Evolutionary conservation across 805 yeast genomes (phyloP).

Genomic region (Metschnikowia borealis): DNA sequence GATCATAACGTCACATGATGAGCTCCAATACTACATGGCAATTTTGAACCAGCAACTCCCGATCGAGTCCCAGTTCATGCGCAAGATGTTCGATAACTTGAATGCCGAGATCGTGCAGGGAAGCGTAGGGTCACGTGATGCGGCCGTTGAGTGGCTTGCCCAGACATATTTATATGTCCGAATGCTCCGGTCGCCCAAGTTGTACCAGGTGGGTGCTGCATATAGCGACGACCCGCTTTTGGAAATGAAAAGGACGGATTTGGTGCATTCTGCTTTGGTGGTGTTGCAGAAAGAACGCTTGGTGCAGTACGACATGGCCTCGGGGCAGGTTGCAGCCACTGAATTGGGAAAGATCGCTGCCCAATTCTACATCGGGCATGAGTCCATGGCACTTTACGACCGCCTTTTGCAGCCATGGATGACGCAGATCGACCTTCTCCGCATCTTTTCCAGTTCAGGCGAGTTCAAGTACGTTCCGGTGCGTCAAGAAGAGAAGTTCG

Average conservation of each 20-base stretch:
- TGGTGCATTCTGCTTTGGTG: conserved; percentile 73
- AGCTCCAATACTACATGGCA: conserved; percentile 83
- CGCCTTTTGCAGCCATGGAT: conserved; percentile 59
- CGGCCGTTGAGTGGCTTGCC: conserved; percentile 78
- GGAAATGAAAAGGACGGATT: conserved; percentile 53
- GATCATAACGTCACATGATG: conserved; percentile 81
- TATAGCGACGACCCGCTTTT: conserved; percentile 48
- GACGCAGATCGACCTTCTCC: conserved; percentile 67
- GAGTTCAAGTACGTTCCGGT: conserved; percentile 84
- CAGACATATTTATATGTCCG: conserved; percentile 76
- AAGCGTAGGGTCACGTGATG: conserved; percentile 51
- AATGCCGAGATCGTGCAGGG: conserved; percentile 89
- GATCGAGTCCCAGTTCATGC: conserved; percentile 81
- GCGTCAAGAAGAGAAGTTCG: conserved; percentile 79
- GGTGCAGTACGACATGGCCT: conserved; percentile 49
- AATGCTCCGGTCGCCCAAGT: conserved; percentile 66
- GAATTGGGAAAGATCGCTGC: conserved; percentile 84
- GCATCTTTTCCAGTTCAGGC: conserved; percentile 73
- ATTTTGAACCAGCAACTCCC: conserved; percentile 89
- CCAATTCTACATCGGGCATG: conserved; percentile 73
- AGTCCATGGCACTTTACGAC: conserved; percentile 67
- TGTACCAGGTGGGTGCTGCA: conserved; percentile 73
- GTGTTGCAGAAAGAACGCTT: conserved; percentile 55
- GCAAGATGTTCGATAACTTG: conserved; percentile 64
- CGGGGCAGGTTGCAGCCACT: conserved; percentile 41